These are phyloP conservation scores for Eremochloa ophiuroides DNA, from an alignment of 176 grass and related monocot species.

Conservation along the genomic window DNA sequence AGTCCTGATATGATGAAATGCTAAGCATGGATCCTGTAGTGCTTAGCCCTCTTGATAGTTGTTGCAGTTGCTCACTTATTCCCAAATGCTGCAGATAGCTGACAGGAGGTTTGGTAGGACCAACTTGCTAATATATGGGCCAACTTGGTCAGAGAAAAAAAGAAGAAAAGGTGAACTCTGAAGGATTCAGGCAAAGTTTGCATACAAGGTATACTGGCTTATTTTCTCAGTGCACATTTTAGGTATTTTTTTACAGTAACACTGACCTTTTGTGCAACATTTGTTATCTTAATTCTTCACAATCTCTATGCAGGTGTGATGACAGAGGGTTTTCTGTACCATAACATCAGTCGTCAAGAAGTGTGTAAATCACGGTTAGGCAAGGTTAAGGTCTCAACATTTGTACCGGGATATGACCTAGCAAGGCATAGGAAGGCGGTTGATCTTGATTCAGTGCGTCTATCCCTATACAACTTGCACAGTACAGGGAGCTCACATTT, in stretches of 20 bases:
- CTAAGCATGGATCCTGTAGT: background rate
- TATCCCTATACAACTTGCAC: background rate
- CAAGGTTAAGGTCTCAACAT: background rate
- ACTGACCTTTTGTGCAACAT: background rate
- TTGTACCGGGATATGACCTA: background rate
- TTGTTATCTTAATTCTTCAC: background rate
- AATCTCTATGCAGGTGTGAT: background rate
- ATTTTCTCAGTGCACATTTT: background rate
- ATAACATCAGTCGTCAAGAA: background rate
- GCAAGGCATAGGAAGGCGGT: background rate
- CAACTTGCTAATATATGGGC: constrained; percentile 91
- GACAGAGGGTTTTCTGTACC: background rate
- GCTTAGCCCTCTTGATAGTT: background rate
- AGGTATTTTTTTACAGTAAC: background rate
- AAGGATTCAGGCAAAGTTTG: constrained; percentile 2
- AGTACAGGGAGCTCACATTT: background rate
- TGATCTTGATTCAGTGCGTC: background rate
- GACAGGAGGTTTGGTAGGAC: constrained; percentile 94
- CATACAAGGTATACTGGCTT: background rate
- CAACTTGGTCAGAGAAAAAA: constrained; percentile 85
- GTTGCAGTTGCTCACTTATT: constrained; percentile 23
- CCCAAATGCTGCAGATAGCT: constrained; percentile 57
- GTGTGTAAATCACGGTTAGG: background rate
- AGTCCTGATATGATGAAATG: background rate
- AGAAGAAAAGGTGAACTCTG: constrained; percentile 39